phyloP scores from a whole-genome alignment of 495 filamentous ascomycete species.

The Aspergillus mulundensis region DNA sequence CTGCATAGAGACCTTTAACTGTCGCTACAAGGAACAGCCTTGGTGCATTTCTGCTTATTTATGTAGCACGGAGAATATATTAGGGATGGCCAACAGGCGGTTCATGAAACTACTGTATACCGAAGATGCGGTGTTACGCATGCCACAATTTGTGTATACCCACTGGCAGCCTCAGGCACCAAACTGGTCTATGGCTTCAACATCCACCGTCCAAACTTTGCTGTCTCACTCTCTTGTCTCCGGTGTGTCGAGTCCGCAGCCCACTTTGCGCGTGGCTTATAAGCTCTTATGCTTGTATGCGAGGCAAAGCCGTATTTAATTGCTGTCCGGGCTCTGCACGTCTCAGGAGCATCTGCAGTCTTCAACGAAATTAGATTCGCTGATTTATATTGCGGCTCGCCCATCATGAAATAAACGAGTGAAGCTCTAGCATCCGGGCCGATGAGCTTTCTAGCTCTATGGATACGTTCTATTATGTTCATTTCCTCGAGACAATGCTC shows the following conservation, averaged over 20 bases:
- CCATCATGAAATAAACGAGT: neutral
- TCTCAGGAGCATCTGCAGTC: neutral
- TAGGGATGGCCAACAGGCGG: constrained; percentile 1
- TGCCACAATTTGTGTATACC: neutral
- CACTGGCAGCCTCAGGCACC: constrained; percentile 5
- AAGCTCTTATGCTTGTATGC: neutral
- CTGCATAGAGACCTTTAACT: neutral
- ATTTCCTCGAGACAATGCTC: too few species aligned
- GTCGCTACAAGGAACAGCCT: neutral
- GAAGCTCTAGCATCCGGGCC: too few species aligned
- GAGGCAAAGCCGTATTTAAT: neutral
- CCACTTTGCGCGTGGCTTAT: neutral
- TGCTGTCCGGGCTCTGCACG: neutral
- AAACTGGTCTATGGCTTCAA: neutral
- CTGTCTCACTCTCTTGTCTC: neutral
- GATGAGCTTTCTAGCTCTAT: too few species aligned
- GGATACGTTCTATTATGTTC: too few species aligned
- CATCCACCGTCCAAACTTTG: neutral
- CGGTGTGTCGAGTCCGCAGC: neutral
- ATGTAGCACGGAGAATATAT: neutral
- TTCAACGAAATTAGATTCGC: neutral
- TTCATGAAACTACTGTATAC: constrained; percentile 5
- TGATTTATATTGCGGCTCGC: neutral
- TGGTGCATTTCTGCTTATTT: neutral
- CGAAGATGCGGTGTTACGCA: constrained; percentile 7